Evolutionary conservation across 768 basidiomycete genomes (phyloP).

Genomic region (Daedalea quercina): DNA sequence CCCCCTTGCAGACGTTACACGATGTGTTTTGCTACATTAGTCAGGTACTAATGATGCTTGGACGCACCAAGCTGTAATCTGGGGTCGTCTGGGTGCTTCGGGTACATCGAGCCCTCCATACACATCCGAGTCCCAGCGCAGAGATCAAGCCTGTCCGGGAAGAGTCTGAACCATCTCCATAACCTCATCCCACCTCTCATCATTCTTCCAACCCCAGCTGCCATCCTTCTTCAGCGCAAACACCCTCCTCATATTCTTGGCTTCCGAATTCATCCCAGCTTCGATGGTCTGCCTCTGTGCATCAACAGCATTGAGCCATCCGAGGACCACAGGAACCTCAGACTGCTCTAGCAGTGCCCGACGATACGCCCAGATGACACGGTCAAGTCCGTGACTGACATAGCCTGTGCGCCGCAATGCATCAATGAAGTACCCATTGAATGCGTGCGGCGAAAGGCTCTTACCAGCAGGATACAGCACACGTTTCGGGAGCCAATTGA

Average conservation of each 20-base stretch:
- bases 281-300: constrained; percentile 38
- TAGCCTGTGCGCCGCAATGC: constrained; percentile 35
- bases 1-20: no score
- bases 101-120: no score
- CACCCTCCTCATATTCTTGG: constrained; percentile 24
- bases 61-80: no score
- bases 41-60: no score
- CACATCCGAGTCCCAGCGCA: no score
- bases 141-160: constrained; percentile 26
- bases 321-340: constrained; percentile 42
- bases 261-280: constrained; percentile 23
- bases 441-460: constrained; percentile 3
- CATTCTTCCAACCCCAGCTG: constrained; percentile 48
- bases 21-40: no score
- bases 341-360: constrained; percentile 37
- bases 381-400: constrained; percentile 67
- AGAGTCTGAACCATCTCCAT: constrained; percentile 32
- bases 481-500: constrained; percentile 64
- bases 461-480: constrained; percentile 42
- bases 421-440: neutral
- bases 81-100: no score
- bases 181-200: constrained; percentile 47
- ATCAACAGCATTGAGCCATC: constrained; percentile 49
- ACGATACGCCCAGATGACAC: constrained; percentile 55
- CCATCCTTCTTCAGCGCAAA: constrained; percentile 47